Evolutionary conservation across 768 basidiomycete genomes (phyloP).

Genomic region (Leccinum longicurvipes): DNA sequence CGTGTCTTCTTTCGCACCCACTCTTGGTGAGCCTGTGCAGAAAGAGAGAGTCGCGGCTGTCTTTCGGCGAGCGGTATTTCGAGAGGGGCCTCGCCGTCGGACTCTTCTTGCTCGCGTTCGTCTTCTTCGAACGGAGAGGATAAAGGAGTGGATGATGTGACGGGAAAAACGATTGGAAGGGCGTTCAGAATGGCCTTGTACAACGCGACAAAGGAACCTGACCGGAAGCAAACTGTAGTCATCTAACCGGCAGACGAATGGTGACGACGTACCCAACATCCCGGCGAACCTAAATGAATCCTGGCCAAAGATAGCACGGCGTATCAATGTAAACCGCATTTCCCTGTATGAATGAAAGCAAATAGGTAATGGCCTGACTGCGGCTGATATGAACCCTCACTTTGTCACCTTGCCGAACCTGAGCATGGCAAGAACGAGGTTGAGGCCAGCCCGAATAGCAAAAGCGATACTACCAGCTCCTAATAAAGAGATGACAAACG

Average conservation of each 20-base stretch:
- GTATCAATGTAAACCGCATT: conserved; percentile 61
- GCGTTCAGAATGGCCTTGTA: conserved; percentile 81
- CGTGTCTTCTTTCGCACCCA: conserved; percentile 65
- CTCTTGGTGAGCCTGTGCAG: conserved; percentile 58
- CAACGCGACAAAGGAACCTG: conserved; percentile 71
- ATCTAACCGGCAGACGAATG: not conserved
- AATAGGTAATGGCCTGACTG: not conserved
- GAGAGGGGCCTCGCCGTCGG: conserved; percentile 3
- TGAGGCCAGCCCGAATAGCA: conserved; percentile 78
- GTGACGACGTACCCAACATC: conserved; percentile 63
- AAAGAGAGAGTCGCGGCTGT: conserved; percentile 55
- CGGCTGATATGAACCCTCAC: conserved; percentile 37
- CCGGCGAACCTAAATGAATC: conserved; percentile 84
- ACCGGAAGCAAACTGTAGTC: not conserved
- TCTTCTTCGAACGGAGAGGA: conserved; percentile 33
- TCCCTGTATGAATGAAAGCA: conserved; percentile 41
- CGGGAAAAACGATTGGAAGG: conserved; percentile 66
- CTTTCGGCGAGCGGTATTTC: conserved; percentile 29
- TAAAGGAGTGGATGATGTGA: conserved; percentile 21
- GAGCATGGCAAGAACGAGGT: conserved; percentile 74
- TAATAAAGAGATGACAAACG: conserved; percentile 34
- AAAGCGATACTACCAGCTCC: conserved; percentile 83
- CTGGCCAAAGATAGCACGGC: conserved; percentile 77
- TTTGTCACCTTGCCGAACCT: conserved; percentile 63
- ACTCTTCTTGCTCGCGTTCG: conserved; percentile 25